Percentiles rank a stretch among this genome's conserved stretches.
Evolutionary conservation across 306 rosid genomes (phyloP).

Genomic region (Prunus salicina): DNA sequence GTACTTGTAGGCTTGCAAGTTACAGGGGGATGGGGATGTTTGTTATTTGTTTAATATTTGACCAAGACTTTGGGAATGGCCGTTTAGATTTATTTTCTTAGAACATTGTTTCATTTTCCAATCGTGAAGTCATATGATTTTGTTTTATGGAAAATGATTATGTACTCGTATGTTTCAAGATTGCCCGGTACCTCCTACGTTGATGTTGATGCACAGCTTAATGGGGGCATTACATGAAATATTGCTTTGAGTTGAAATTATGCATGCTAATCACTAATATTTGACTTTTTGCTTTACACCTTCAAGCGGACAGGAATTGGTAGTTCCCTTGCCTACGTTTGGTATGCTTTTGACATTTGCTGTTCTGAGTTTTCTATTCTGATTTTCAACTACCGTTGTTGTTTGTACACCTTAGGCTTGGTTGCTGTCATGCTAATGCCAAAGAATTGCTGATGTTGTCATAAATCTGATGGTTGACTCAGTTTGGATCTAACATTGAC

Average conservation of each 20-base stretch:
- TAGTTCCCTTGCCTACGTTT: slow-evolving; percentile 31
- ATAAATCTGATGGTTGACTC: slow-evolving; percentile 26
- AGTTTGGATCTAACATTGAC: slow-evolving; percentile 21
- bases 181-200: not conserved
- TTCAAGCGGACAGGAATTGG: slow-evolving; percentile 40
- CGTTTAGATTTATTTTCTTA: not conserved
- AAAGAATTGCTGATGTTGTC: slow-evolving; percentile 29
- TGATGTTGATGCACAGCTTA: not conserved
- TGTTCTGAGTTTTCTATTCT: slow-evolving; percentile 33
- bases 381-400: slow-evolving; percentile 32
- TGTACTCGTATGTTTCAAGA: slow-evolving; percentile 10
- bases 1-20: slow-evolving; percentile 24
- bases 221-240: slow-evolving; percentile 22
- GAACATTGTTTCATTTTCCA: not conserved
- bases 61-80: slow-evolving; percentile 17
- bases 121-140: slow-evolving; percentile 18
- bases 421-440: slow-evolving; percentile 38
- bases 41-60: slow-evolving; percentile 3
- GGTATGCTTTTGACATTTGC: slow-evolving; percentile 28
- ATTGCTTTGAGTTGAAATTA: slow-evolving; percentile 25
- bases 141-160: slow-evolving; percentile 21
- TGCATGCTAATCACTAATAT: slow-evolving; percentile 26
- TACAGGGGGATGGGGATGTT: slow-evolving; percentile 14
- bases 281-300: slow-evolving; percentile 28
- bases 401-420: slow-evolving; percentile 26